Base-by-base conservation (phyloP, 2,329 filamentous ascomycete genomes). In the Didymella arachidicola region DNA sequence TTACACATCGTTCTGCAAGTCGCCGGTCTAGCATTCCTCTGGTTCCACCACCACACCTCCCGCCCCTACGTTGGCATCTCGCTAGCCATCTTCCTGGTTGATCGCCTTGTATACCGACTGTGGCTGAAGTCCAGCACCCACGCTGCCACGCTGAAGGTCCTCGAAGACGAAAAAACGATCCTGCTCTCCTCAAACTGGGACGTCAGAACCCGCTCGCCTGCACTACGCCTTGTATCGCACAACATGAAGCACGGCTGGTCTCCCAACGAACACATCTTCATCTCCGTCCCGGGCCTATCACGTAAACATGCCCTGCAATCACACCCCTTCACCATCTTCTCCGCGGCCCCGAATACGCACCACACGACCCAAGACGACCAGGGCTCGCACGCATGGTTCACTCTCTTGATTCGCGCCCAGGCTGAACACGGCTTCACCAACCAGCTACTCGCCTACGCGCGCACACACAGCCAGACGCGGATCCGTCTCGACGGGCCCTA, bases 261-360 rank as follows among this genome's bases (percentile, higher is more conserved):
- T 19, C 82, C 87, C 2, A 85, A 85, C 16, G 85, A 88, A 65
- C 87, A 89, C 70, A 80, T 88, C 47, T 89, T 89, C 72, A 70
- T 89, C 56, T 84, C 84, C 1, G 75, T 89, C 0, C 86, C 87
- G 0, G 77, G 75, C 0, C 78, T 89, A 6, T 82, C 82, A 2
- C 72, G 75, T 3, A 81, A 79, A 53, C 82, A 88, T 66, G 68
- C 76, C 2, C 69, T 88, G 1, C 87, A 89, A 73, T 81, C 86
- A 0, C 87, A 90, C 67, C 87, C 87, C 0, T 89, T 89, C 72
- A 89, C 86, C 8, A 88, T 90, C 53, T 83, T 86, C 16, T 89
- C 87, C 2, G 81, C 82, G 0, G 85, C 86, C 10, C 83, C 85
- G 1, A 54, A 50, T 10, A 54, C 19, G 8, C 45, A 53, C 51